phyloP scores from a whole-genome alignment of 257 asterid genomes.

The Cordia subcordata region DNA sequence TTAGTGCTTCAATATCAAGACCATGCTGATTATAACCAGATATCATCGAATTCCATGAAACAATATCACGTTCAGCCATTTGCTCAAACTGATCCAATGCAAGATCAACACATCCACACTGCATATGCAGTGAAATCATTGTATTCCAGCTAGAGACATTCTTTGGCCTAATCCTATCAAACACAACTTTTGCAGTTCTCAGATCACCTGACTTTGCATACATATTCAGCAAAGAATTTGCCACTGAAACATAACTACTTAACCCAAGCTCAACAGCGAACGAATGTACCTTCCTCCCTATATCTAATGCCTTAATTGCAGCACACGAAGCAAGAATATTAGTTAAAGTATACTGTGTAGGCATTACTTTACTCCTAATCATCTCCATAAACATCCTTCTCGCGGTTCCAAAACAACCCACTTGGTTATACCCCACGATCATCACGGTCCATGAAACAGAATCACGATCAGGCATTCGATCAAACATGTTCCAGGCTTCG shows the following conservation, averaged over 20 bases:
- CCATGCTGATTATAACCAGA: constrained; percentile 78
- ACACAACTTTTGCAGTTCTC: constrained; percentile 37
- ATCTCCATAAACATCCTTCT: constrained; percentile 55
- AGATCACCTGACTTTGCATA: constrained; percentile 65
- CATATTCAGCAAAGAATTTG: constrained; percentile 76
- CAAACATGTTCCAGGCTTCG: constrained; percentile 52
- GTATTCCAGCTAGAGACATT: constrained; percentile 61
- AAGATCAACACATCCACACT: constrained; percentile 43
- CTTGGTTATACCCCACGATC: constrained; percentile 63
- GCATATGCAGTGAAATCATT: constrained; percentile 62
- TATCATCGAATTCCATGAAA: constrained; percentile 83
- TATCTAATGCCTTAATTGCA: constrained; percentile 34
- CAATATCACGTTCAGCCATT: constrained; percentile 60
- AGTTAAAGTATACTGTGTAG: constrained; percentile 63
- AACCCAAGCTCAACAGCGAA: constrained; percentile 58
- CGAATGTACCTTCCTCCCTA: constrained; percentile 69
- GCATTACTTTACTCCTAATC: constrained; percentile 38
- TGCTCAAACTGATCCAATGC: constrained; percentile 53
- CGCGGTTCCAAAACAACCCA: constrained; percentile 44
- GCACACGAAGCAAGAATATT: constrained; percentile 71
- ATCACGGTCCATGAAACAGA: constrained; percentile 84
- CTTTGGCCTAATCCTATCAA: constrained; percentile 50
- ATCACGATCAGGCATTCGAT: constrained; percentile 51
- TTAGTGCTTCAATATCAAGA: constrained; percentile 45
- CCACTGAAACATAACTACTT: constrained; percentile 46